A percentile compares a stretch with the other conserved stretches of the same genome.
phyloP scores from a whole-genome alignment of 1,284 basidiomycete species.

The Wallemia hederae region DNA sequence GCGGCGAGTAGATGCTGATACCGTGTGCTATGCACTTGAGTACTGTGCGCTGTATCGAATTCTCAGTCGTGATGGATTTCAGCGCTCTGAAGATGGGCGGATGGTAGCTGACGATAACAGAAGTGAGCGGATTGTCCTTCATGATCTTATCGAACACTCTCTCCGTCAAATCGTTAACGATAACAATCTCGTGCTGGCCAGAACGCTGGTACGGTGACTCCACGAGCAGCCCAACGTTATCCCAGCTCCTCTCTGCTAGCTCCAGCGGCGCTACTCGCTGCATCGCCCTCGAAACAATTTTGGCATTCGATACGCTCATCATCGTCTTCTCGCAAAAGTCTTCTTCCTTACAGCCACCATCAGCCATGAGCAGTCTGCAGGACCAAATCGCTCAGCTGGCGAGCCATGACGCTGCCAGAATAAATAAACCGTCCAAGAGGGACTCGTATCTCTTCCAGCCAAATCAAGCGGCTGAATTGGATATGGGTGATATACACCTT shows the following conservation, averaged over 20 bases:
- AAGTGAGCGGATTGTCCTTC: conserved; percentile 31
- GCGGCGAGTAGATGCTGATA: conserved; percentile 60
- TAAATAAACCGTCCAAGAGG: not conserved
- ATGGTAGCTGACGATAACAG: conserved; percentile 58
- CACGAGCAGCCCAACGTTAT: conserved; percentile 30
- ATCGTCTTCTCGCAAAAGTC: not conserved
- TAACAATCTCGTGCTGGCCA: conserved; percentile 3
- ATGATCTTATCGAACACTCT: conserved; percentile 4
- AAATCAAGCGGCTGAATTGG: not conserved
- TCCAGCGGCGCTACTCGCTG: conserved; percentile 45
- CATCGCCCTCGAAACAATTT: not conserved
- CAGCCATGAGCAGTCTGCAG: not conserved
- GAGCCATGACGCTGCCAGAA: not conserved
- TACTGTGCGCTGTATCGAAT: conserved; percentile 49
- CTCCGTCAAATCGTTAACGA: conserved; percentile 4
- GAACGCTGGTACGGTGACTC: conserved; percentile 13
- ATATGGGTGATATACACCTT: conserved; percentile 26
- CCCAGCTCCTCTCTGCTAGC: conserved; percentile 53
- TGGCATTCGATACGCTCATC: not conserved
- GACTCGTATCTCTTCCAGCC: not conserved
- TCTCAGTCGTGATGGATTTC: conserved; percentile 41
- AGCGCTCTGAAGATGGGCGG: conserved; percentile 63
- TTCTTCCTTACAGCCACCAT: not conserved
- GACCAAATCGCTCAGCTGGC: not conserved
- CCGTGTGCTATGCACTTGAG: conserved; percentile 48